Evolutionary conservation across 805 yeast genomes (phyloP).

Genomic region (Candida manassasensis): DNA sequence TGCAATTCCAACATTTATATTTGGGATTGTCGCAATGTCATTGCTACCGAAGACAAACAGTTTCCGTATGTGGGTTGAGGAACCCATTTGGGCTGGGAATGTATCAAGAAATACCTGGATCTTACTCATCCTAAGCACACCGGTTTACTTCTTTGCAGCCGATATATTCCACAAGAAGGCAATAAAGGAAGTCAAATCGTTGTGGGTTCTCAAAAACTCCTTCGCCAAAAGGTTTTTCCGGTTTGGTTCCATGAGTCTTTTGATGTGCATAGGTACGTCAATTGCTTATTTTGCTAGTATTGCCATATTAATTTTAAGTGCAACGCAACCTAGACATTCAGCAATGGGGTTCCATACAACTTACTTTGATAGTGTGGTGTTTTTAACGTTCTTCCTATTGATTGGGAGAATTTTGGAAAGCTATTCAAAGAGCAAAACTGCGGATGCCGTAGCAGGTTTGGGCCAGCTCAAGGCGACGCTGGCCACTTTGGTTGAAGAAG

Average conservation of each 20-base stretch:
- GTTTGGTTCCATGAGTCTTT: slow-evolving; percentile 75
- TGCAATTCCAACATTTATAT: slow-evolving; percentile 64
- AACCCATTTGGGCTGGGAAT: slow-evolving; percentile 59
- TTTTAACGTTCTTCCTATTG: slow-evolving; percentile 64
- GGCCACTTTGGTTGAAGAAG: slow-evolving; percentile 41
- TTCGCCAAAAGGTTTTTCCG: slow-evolving; percentile 54
- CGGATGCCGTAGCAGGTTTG: slow-evolving; percentile 56
- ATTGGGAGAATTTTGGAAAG: slow-evolving; percentile 69
- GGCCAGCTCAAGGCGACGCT: slow-evolving; percentile 45
- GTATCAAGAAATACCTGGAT: slow-evolving; percentile 63
- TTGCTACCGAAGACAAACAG: slow-evolving; percentile 39
- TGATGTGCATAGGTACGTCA: slow-evolving; percentile 69
- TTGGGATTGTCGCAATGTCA: slow-evolving; percentile 69
- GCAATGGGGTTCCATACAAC: slow-evolving; percentile 53
- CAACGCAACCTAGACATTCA: slow-evolving; percentile 21
- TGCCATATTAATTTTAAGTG: slow-evolving; percentile 46
- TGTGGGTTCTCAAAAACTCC: slow-evolving; percentile 55
- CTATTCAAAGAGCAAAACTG: slow-evolving; percentile 61
- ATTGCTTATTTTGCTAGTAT: slow-evolving; percentile 69
- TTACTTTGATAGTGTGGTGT: slow-evolving; percentile 76
- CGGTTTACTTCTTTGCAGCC: slow-evolving; percentile 71
- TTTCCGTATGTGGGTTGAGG: slow-evolving; percentile 51
- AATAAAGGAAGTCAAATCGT: slow-evolving; percentile 47
- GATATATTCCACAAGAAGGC: slow-evolving; percentile 70
- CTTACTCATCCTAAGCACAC: slow-evolving; percentile 59